These are phyloP conservation scores for Penicillium longicatenatum DNA, from an alignment of 495 filamentous ascomycete species.

Conservation along the genomic window DNA sequence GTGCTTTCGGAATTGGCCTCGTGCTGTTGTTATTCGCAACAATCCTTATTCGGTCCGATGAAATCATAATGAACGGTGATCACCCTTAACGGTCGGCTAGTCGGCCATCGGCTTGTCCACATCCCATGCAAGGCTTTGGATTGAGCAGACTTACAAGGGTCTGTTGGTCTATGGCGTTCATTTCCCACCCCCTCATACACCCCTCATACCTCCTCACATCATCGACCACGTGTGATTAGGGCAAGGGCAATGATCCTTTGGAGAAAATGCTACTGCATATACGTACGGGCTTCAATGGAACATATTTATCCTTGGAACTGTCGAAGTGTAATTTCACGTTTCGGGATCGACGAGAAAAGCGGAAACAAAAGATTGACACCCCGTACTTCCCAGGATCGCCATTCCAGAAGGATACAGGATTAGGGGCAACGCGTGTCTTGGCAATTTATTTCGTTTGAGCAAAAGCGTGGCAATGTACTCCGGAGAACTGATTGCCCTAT, in stretches of 20 bases:
- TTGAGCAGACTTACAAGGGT: neutral
- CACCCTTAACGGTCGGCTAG: neutral
- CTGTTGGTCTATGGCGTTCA: too few relatives aligned
- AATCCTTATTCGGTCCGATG: neutral
- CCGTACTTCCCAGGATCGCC: slow-evolving; percentile 1
- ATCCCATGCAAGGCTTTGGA: neutral
- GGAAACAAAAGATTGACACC: neutral
- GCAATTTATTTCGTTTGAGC: neutral
- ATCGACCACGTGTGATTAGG: neutral
- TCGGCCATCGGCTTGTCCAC: neutral
- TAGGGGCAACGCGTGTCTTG: slow-evolving; percentile 1
- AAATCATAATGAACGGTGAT: neutral
- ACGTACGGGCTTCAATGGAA: neutral
- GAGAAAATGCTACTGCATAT: too few relatives aligned
- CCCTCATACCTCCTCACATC: neutral
- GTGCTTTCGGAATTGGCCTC: neutral
- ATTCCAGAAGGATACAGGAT: slow-evolving; percentile 9
- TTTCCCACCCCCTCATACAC: too few relatives aligned
- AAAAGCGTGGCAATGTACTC: too few relatives aligned
- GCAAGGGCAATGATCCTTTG: neutral
- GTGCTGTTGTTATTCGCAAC: too few relatives aligned
- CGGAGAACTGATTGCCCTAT: too few relatives aligned
- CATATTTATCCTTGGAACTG: neutral
- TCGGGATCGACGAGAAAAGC: neutral
- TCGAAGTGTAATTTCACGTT: neutral